A percentile compares a stretch with the other conserved stretches of the same genome.
These are phyloP conservation scores for Chloris gayana DNA, from an alignment of 176 grass and related monocot genomes.

Conservation along the genomic window DNA sequence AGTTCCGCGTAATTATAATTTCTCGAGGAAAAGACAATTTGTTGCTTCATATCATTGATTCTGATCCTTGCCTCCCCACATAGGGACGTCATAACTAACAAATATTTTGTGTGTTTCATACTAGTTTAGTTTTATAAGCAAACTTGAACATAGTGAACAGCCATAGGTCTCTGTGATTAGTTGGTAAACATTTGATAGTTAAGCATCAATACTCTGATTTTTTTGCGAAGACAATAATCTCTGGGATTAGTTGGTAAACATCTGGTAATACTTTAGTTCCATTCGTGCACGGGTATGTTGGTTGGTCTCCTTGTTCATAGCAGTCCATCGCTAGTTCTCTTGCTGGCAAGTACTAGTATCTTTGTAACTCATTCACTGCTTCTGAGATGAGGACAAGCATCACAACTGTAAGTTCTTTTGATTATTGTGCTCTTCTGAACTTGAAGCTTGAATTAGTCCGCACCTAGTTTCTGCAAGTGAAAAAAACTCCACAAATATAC, in stretches of 20 bases:
- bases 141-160: background rate
- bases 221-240: background rate
- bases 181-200: background rate
- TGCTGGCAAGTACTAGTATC: background rate
- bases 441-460: background rate
- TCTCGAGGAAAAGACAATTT: conserved; percentile 13
- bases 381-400: background rate
- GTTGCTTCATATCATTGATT: conserved; percentile 49
- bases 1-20: conserved; percentile 46
- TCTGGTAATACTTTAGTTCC: background rate
- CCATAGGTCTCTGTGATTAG: background rate
- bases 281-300: conserved; percentile 25
- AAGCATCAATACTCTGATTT: background rate
- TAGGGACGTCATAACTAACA: conserved; percentile 20
- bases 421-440: background rate
- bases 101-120: background rate
- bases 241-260: background rate
- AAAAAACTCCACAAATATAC: background rate
- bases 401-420: background rate
- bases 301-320: background rate
- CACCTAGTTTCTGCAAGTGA: background rate
- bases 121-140: background rate
- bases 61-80: conserved; percentile 51
- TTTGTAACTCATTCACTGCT: background rate
- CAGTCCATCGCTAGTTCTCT: background rate